A percentile compares a stretch with the other conserved stretches of the same genome.
Evolutionary conservation across 129 eudicot species (phyloP).

Genomic region (Glebionis coronaria): DNA sequence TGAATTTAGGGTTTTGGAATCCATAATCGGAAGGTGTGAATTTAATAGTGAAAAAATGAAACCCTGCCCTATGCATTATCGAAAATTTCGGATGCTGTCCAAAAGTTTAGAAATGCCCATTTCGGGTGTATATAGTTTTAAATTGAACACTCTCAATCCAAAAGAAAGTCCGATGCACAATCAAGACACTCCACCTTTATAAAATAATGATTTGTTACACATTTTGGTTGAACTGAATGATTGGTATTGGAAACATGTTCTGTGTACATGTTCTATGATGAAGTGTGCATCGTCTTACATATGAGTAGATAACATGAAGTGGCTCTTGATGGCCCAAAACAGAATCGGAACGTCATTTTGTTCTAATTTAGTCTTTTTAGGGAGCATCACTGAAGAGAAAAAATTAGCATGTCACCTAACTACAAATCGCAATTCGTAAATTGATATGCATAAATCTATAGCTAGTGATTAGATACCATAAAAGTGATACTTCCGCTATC

Average conservation of each 20-base stretch:
- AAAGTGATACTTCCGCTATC: background rate
- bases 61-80: background rate
- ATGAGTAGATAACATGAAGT: background rate
- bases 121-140: background rate
- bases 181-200: background rate
- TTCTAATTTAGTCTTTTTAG: background rate
- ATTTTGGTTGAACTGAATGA: background rate
- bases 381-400: slow-evolving; percentile 5
- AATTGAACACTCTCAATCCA: background rate
- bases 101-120: slow-evolving; percentile 3
- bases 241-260: background rate
- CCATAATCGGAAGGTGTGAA: slow-evolving; percentile 3
- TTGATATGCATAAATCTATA: background rate
- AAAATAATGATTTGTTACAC: too few species aligned
- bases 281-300: background rate
- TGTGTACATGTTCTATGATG: background rate
- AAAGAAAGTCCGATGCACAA: background rate
- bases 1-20: slow-evolving; percentile 20
- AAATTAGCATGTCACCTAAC: background rate
- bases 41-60: background rate
- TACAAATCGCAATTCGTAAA: background rate
- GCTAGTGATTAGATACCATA: background rate
- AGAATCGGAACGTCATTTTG: background rate
- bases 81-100: background rate
- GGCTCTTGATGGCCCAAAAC: background rate